Base-by-base conservation (phyloP, 306 rosid genomes). In the Oemleria cerasiformis region DNA sequence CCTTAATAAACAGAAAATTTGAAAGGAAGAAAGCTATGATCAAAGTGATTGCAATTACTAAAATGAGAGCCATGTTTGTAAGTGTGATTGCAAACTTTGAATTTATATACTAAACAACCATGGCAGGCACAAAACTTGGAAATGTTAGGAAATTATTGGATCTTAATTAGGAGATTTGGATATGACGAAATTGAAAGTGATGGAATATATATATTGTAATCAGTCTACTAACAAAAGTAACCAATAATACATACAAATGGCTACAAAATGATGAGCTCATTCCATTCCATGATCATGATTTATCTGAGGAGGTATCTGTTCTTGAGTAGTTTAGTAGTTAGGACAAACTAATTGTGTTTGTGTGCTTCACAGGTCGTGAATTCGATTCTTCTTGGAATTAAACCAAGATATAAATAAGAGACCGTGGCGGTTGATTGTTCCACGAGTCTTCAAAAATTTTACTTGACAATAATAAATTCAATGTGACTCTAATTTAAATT, bases 11-110 rank as follows among this genome's bases (percentile, higher is more conserved):
- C 40, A 78, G 57, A 40, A 78, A 21, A 54, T 80, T 83, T 65
- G 73, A 70, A 38, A 86, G 48, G n/a, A 81, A 63, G 70, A 73
- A 71, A 71, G 73, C 80, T 63, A 70, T 12, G 71, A 63, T 57
- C 73, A 78, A 59, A 73, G 90, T 86, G 75, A 78, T 45, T 9
- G 60, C n/a, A 53, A 78, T 42, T 60, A 74, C 39, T 67, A 63
- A 40, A 45, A 81, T 15, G 54, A 70, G 64, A 63, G 69, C 21
- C 66, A 80, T 86, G 63, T 5, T 42, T 40, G 42, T 43, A 47
- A 19, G 14, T 72, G n/a, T 45, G 13, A 49, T 3, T 9, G 49
- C 16, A 49, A 30, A 19, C 4, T 17, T 38, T 45, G 50, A 45
- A 45, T 4, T 2, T 11, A 38, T 8, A 59, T 47, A 9, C 2